Base-by-base conservation (phyloP, 2,329 filamentous ascomycete species). In the Corynespora cassiicola region DNA sequence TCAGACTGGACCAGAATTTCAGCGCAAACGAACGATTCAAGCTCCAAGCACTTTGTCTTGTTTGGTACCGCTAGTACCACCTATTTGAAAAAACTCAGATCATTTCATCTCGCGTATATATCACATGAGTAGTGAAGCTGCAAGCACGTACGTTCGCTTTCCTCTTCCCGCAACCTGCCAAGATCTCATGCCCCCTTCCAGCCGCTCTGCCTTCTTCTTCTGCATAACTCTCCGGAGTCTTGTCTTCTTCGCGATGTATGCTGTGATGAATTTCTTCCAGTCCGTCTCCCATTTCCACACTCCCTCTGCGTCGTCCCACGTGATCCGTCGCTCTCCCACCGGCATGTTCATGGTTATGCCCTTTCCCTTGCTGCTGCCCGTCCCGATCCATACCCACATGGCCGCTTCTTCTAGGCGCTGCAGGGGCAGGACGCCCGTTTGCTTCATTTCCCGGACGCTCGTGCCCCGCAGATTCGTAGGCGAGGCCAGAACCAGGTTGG, bases 261-360 rank as follows among this genome's bases (percentile, higher is more conserved):
- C 36, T n/a, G 35, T 46, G 2, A 56, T 34, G 14, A 61, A 24
- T 7, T 12, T 36, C 19, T 35, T 53, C 56, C 56, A 61, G 2
- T 53, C 37, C 6, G 54, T 34, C 16, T 44, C 36, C 55, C 52
- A 59, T 11, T 30, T 11, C 58, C 55, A 61, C 4, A 44, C 23
- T 27, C 52, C 52, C 10, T 22, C 20, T 20, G 29, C 33, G 1
- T 47, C 38, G 17, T 59, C 38, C 58, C 56, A 62, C 1, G 36
- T 27, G 4, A 62, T 39, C 12, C 22, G n/a, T 11, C 37, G 42
- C n/a, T n/a, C n/a, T n/a, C n/a, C n/a, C n/a, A n/a, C n/a, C 14
- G 39, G 19, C 7, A 50, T 30, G 2, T 26, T n/a, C 22, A 56
- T 25, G 4, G 36, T 28, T 6, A 35, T 15, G 8, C 55, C 54